Evolutionary conservation across 805 yeast species (phyloP).

Genomic region (Metschnikowia cubensis): DNA sequence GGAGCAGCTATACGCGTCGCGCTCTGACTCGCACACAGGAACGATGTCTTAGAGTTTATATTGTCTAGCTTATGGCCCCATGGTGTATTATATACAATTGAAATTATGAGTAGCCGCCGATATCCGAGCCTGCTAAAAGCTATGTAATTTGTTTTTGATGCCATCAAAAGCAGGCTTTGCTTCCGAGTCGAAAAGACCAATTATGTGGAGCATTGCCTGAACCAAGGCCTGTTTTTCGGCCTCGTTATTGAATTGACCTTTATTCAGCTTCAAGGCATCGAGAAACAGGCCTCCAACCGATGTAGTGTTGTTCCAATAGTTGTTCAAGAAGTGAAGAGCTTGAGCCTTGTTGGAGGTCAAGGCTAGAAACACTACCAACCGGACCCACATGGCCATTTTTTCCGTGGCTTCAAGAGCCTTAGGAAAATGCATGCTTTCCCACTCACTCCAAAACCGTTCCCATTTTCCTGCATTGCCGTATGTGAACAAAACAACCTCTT

Average conservation of each 20-base stretch:
- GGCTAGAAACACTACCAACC: constrained; percentile 32
- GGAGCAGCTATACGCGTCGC: constrained; percentile 1
- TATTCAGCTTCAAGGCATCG: constrained; percentile 17
- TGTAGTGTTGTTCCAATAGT: constrained; percentile 27
- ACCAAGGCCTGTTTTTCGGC: constrained; percentile 23
- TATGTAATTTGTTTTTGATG: constrained; percentile 2
- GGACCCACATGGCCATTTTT: constrained; percentile 26
- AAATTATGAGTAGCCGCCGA: not conserved
- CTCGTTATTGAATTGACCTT: constrained; percentile 17
- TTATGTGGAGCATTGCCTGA: constrained; percentile 20
- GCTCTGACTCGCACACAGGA: not conserved
- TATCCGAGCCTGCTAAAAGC: not conserved
- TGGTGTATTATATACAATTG: not conserved
- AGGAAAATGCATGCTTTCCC: constrained; percentile 24
- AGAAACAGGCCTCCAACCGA: constrained; percentile 24
- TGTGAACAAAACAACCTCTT: constrained; percentile 32
- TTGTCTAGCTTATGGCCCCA: not conserved
- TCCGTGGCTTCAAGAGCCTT: constrained; percentile 3
- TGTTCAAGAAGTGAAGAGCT: constrained; percentile 25
- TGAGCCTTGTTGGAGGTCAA: constrained; percentile 25
- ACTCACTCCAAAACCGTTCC: constrained; percentile 36
- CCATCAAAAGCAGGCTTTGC: constrained; percentile 8
- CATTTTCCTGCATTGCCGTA: constrained; percentile 39
- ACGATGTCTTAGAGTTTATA: not conserved
- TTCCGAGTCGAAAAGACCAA: constrained; percentile 13